Percentiles rank a stretch among this genome's conserved stretches.
phyloP scores from a whole-genome alignment of 1,139 yeast genomes.

The Zygotorulaspora mrakii region DNA sequence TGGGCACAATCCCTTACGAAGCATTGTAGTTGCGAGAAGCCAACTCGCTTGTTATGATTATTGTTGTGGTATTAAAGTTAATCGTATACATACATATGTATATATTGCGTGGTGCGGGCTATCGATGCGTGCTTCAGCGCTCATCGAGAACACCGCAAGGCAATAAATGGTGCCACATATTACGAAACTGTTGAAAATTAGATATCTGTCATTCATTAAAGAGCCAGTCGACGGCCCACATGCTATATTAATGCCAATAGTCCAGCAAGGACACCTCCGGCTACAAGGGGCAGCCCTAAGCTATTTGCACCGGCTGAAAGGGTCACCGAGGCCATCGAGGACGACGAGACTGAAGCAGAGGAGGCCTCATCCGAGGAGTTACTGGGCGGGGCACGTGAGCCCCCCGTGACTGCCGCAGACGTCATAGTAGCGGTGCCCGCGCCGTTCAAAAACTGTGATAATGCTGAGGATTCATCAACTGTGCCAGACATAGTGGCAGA shows the following conservation, averaged over 20 bases:
- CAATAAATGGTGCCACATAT: too few relatives aligned
- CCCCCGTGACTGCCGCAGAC: too few relatives aligned
- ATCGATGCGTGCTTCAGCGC: too few relatives aligned
- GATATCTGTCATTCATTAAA: too few relatives aligned
- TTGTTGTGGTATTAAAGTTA: too few relatives aligned
- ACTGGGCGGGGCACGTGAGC: not conserved
- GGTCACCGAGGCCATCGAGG: conserved; percentile 5
- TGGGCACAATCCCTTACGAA: too few relatives aligned
- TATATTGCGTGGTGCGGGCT: too few relatives aligned
- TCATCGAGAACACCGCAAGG: too few relatives aligned
- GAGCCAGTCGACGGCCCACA: not conserved
- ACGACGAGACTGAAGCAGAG: conserved; percentile 2
- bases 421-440: conserved; percentile 4
- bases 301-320: conserved; percentile 17
- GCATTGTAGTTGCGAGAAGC: too few relatives aligned
- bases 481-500: conserved; percentile 11
- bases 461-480: conserved; percentile 13
- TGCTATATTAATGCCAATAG: conserved; percentile 15
- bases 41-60: too few relatives aligned
- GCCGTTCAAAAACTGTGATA: conserved; percentile 14
- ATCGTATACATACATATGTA: too few relatives aligned
- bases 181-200: too few relatives aligned
- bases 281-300: conserved; percentile 15
- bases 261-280: conserved; percentile 18
- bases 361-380: conserved; percentile 1